Base-by-base conservation (phyloP, 208 protist genomes). In the Tetramitus jugosus region DNA sequence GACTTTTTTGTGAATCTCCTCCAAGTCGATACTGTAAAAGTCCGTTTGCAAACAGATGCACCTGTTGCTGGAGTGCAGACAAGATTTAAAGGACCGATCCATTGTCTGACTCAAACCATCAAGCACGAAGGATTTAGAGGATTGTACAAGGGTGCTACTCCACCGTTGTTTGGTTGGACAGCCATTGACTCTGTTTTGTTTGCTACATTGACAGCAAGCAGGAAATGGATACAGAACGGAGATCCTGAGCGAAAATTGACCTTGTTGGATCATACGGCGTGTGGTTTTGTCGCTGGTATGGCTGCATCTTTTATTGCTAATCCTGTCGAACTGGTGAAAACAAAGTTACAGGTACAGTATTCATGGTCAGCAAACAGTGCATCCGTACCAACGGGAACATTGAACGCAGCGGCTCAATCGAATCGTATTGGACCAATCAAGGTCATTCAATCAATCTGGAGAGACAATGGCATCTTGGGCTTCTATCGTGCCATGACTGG, bases 301-400 rank as follows among this genome's bases (percentile, higher is more conserved):
- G 20, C 60, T 40, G 35, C 33, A 3, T 40, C 33, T 65, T 40
- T 65, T 40, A 33, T 65, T 1, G 60, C 60, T 40, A 65, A 65
- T 65, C 60, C 60, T 40, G 40, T 65, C 23, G 60, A 65, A 65
- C 60, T 40, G 40, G 40, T 65, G 35, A 65, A 65, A 65, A 40
- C 60, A n/a, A 33, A 33, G 29, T n/a, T 65, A 10, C 60, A 65
- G 40, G 45, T 6, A 20, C 6, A 52, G 45, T 52, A 6, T 20
- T 20, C 45, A 20, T 52, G 6, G 45, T 20, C 45, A 52, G 14
- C 14, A 52, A 52, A 20, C 6, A 52, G 6, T 52, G 14, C 33
- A 40, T 40, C 60, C 35, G 40, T 65, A 65, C 23, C 35, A 65
- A 40, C 40, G 60, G 60, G 60, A 65, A 40, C 8, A 7, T 40